Evolutionary conservation across 176 grass and related monocot species (phyloP), one percentile per base, ranked within the genome.

Genomic region (Aegilops longissima): DNA sequence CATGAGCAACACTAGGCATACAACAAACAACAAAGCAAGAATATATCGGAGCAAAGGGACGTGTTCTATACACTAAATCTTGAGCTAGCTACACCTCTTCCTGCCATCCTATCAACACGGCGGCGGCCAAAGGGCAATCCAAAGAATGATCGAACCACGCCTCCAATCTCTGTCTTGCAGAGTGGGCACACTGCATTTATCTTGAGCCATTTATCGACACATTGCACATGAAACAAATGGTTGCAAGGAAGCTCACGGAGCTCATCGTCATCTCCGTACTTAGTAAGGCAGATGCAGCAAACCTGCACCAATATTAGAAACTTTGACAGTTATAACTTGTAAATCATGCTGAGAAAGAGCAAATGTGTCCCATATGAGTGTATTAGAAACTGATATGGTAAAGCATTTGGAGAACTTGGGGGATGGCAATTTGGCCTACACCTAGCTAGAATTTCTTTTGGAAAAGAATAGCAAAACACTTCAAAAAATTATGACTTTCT

Each of bases 121-220:
- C 76, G 92, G 27, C 85, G 91, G 12, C 94, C 92, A 70, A 94
- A 94, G 45, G 86, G 90, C 83, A 94, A 82, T 47, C 94, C 89
- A 6, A 80, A 76, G 8, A 83, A 84, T 64, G 68, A 79, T 9
- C 73, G 88, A 80, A 88, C 65, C 51, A 88, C 82, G 54, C 90
- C 86, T 40, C 85, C 86, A 47, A 98, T 90, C 84, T 98, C 94
- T 54, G 90, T 73, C 87, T 98, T 98, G 88, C 96, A 98, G 70
- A 98, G 93, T 44, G 96, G 96, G 66, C 96, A 98, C 39, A 96
- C 86, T 31, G 96, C 92, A 49, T 98, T 98, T 89, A 98, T 96
- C 87, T 98, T 98, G 24, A 98, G 92, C 96, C 96, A 98, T 89
- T 98, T 98, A 80, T 98, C 94, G 0, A 98, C 94, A 16, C 96